Percentiles rank a stretch among this genome's conserved stretches.
phyloP scores from a whole-genome alignment of 257 asterid species.

The Galeopsis tetrahit region DNA sequence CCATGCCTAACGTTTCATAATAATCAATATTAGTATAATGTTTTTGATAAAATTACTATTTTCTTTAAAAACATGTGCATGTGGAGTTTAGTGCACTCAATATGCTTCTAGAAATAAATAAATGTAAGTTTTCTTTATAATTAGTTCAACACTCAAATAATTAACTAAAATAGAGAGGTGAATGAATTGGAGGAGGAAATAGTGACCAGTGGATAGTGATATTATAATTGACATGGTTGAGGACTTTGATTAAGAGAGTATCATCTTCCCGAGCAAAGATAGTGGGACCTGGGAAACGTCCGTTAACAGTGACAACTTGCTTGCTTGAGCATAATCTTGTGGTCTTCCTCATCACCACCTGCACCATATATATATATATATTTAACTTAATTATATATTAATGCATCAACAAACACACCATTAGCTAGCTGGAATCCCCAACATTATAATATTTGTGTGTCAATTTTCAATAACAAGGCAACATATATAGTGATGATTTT shows the following conservation, averaged over 20 bases:
- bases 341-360: slow-evolving; percentile 51
- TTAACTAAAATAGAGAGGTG: too few species aligned
- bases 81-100: too few species aligned
- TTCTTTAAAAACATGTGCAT: not conserved
- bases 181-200: too few species aligned
- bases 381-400: not conserved
- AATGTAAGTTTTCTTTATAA: too few species aligned
- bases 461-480: too few species aligned
- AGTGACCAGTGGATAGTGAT: slow-evolving; percentile 61
- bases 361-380: not conserved
- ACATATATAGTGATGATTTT: too few species aligned
- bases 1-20: slow-evolving; percentile 60
- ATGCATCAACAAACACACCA: too few species aligned
- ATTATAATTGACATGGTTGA: slow-evolving; percentile 58
- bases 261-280: slow-evolving; percentile 66
- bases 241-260: slow-evolving; percentile 54
- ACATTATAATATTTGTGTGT: too few species aligned
- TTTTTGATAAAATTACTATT: not conserved
- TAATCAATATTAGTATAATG: too few species aligned
- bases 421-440: too few species aligned
- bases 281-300: slow-evolving; percentile 67
- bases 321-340: slow-evolving; percentile 59
- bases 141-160: too few species aligned
- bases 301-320: slow-evolving; percentile 60
- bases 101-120: too few species aligned